These are phyloP conservation scores for Dunaliella sp. DNA, from an alignment of 139 green algal genomes.

Conservation along the genomic window DNA sequence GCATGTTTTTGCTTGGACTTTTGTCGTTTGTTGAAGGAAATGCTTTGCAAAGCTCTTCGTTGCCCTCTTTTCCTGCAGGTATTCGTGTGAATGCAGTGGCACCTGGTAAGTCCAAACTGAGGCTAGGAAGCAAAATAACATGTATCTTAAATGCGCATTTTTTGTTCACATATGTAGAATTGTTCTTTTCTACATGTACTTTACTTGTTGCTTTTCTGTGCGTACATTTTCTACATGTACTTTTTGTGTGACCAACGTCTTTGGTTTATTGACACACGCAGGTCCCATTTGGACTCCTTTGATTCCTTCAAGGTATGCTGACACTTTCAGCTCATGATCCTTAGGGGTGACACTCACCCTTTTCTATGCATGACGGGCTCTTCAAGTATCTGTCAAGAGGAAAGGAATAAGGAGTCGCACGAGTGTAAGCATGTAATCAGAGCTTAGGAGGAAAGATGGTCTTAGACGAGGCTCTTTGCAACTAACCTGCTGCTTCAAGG, in stretches of 20 bases:
- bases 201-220: too few species aligned
- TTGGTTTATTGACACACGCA: too few species aligned
- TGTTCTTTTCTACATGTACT: too few species aligned
- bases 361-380: background rate
- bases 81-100: slow-evolving; percentile 80
- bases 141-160: too few species aligned
- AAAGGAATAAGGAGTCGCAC: background rate
- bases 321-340: too few species aligned
- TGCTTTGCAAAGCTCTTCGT: background rate
- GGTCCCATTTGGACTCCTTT: slow-evolving; percentile 69
- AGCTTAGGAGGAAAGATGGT: background rate
- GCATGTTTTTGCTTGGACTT: background rate
- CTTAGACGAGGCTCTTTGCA: background rate
- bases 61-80: slow-evolving; percentile 17
- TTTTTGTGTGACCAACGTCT: too few species aligned
- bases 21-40: background rate
- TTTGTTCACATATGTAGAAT: too few species aligned
- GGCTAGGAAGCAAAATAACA: too few species aligned
- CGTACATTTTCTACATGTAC: too few species aligned
- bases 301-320: slow-evolving; percentile 45
- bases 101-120: too few species aligned
- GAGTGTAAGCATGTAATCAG: background rate
- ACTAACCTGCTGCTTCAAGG: background rate
- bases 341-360: too few species aligned
- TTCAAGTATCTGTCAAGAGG: background rate